Percentiles rank a stretch among this genome's conserved stretches.
Evolutionary conservation across 495 filamentous ascomycete species (phyloP).

Genomic region (Parmelia sp.): DNA sequence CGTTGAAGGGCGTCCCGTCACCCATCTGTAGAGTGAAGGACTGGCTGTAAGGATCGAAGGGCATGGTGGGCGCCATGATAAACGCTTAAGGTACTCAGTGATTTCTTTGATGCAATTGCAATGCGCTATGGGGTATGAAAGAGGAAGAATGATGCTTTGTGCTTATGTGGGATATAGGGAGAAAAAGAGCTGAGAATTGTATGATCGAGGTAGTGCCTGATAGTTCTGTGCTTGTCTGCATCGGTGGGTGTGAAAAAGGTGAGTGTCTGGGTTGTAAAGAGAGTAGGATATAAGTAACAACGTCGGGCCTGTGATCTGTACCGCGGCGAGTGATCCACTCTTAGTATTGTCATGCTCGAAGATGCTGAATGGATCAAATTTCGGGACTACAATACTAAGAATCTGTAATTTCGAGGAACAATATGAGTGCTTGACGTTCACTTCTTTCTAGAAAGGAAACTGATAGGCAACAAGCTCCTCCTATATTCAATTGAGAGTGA

Average conservation of each 20-base stretch:
- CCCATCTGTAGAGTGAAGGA: constrained; percentile 45
- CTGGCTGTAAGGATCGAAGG: constrained; percentile 56
- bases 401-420: neutral
- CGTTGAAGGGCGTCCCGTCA: constrained; percentile 47
- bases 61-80: constrained; percentile 22
- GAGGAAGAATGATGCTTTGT: neutral
- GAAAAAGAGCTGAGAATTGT: neutral
- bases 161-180: neutral
- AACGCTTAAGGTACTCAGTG: neutral
- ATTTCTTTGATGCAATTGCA: neutral
- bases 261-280: neutral
- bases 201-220: neutral
- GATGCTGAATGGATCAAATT: neutral
- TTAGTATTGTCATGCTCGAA: constrained; percentile 17
- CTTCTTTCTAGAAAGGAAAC: neutral
- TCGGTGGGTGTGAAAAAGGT: neutral
- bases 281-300: neutral
- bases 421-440: neutral
- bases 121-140: neutral
- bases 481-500: neutral
- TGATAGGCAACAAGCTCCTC: constrained; percentile 3
- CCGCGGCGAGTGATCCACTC: neutral
- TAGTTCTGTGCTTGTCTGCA: neutral
- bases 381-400: constrained; percentile 15
- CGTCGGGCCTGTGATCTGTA: neutral